Evolutionary conservation across 768 basidiomycete species (phyloP).

Genomic region (Tubosaeta brunneosetosa): DNA sequence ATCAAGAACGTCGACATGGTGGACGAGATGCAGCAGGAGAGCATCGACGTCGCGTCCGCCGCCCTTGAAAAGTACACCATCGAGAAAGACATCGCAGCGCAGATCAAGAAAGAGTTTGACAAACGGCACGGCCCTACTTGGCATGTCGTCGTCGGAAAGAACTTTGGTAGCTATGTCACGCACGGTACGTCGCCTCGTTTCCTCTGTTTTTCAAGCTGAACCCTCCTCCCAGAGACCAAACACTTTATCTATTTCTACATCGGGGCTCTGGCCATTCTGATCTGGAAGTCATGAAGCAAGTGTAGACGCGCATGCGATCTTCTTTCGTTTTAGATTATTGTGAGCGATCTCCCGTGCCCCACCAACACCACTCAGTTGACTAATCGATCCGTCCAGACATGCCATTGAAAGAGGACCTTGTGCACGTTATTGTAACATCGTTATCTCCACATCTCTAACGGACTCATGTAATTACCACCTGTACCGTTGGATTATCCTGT

Average conservation of each 20-base stretch:
- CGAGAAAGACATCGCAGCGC: conserved; percentile 97
- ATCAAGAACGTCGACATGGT: conserved; percentile 97
- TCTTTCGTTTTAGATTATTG: conserved; percentile 21
- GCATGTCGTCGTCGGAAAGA: conserved; percentile 99
- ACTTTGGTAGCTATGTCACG: conserved; percentile 97
- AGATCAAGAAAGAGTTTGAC: conserved; percentile 99
- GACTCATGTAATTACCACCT: conserved; percentile 25
- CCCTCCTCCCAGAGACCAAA: conserved; percentile 70
- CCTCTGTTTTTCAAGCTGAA: background rate
- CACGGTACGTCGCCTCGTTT: conserved; percentile 59
- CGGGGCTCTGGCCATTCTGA: conserved; percentile 85
- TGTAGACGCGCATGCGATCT: background rate
- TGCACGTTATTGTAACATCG: conserved; percentile 23
- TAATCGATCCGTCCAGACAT: conserved; percentile 8
- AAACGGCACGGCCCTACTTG: conserved; percentile 88
- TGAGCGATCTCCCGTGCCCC: conserved; percentile 7
- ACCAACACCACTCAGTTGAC: background rate
- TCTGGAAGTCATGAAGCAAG: conserved; percentile 79
- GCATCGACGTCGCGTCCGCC: conserved; percentile 79
- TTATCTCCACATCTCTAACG: conserved; percentile 15
- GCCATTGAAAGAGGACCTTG: conserved; percentile 13
- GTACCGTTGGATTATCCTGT: conserved; percentile 14
- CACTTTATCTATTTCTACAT: conserved; percentile 99
- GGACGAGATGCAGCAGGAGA: conserved; percentile 95
- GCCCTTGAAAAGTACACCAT: conserved; percentile 89